These are phyloP conservation scores for Candida koratica DNA, from an alignment of 805 yeast species.

Conservation along the genomic window DNA sequence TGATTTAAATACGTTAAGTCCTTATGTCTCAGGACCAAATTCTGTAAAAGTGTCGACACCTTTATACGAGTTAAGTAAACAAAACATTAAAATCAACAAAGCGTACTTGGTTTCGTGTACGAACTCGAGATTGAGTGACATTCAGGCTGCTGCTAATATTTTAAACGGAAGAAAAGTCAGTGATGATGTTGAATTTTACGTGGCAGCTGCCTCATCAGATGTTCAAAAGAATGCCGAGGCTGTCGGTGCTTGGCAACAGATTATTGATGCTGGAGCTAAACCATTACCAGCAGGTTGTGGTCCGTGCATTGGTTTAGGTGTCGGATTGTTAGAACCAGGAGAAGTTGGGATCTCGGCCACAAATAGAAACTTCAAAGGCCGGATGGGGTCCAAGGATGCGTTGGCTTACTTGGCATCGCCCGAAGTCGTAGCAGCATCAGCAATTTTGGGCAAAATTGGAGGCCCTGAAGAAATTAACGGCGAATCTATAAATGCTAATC, in stretches of 20 bases:
- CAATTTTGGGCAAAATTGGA: slow-evolving; percentile 90
- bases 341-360: slow-evolving; percentile 99
- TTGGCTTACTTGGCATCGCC: slow-evolving; percentile 95
- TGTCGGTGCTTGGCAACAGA: slow-evolving; percentile 86
- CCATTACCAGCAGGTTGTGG: slow-evolving; percentile 99
- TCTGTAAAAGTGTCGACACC: slow-evolving; percentile 89
- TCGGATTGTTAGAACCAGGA: slow-evolving; percentile 90
- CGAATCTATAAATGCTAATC: slow-evolving; percentile 33
- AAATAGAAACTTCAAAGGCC: slow-evolving; percentile 96
- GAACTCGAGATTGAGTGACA: slow-evolving; percentile 87
- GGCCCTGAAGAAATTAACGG: slow-evolving; percentile 85
- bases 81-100: slow-evolving; percentile 78
- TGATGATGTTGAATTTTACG: slow-evolving; percentile 87
- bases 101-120: slow-evolving; percentile 98
- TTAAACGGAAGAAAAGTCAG: slow-evolving; percentile 81
- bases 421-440: slow-evolving; percentile 97
- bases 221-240: slow-evolving; percentile 92
- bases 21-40: slow-evolving; percentile 94
- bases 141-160: slow-evolving; percentile 90
- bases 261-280: slow-evolving; percentile 88
- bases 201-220: slow-evolving; percentile 94
- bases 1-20: slow-evolving; percentile 77
- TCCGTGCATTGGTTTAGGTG: slow-evolving; percentile 96
- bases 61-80: slow-evolving; percentile 64
- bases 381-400: slow-evolving; percentile 98